Base-by-base conservation (phyloP, 441 rosid species). In the Omphalea diandra region DNA sequence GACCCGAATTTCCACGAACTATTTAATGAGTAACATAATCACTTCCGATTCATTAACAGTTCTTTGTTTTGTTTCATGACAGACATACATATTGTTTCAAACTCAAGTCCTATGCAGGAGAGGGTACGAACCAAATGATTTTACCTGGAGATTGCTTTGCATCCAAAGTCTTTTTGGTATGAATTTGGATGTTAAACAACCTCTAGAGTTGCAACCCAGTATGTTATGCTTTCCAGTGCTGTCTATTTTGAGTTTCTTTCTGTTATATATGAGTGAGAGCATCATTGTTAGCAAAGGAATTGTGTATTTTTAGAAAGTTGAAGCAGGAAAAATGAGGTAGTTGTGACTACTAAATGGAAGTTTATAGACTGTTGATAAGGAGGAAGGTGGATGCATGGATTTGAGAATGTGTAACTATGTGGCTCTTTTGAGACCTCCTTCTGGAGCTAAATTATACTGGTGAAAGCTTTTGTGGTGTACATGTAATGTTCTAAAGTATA, bases 221-320 rank as follows among this genome's bases (percentile, higher is more conserved):
- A 75, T 15, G 77, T 77, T 17, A 71, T 82, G 73, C 87, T 83
- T 71, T n/a, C 87, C n/a, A 84, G 81, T 1, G 81, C 78, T 0
- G 86, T 81, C 53, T 84, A 82, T 69, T 82, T 83, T 7, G 87
- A 86, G 75, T 86, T 86, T 67, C 84, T 85, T 59, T 80, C 84
- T n/a, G 1, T 82, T 71, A 31, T 76, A 76, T 77, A 29, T 70
- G 60, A 50, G 69, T 17, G 65, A 76, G 62, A 63, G 62, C 59
- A 60, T 63, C 7, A 55, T 62, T 35, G 57, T 58, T 35, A 77
- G 75, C 26, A 69, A 72, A 56, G 82, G 78, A 77, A 79, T 79
- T 11, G 77, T 79, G 41, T 80, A 75, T 52, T 46, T 82, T 38
- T 71, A 77, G 31, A 79, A 80, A 7, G 84, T 79, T 12, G 83